These are phyloP conservation scores for Ascochyta rabiei DNA, from an alignment of 2,329 filamentous ascomycete genomes.

Conservation along the genomic window DNA sequence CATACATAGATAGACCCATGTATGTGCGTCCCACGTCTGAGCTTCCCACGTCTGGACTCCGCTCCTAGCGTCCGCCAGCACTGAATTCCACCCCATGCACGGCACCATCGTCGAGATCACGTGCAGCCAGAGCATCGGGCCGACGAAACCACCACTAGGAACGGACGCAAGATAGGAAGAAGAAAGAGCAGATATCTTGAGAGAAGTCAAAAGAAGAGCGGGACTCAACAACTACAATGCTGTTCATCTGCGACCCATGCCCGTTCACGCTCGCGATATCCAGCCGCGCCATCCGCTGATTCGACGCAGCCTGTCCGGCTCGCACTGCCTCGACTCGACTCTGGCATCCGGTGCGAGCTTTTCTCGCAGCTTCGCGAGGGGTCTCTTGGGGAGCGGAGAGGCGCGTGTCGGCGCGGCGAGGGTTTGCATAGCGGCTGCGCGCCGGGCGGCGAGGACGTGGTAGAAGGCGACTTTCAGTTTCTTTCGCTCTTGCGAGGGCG, in stretches of 20 bases:
- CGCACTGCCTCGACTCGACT: not conserved
- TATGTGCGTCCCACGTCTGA: too few species aligned
- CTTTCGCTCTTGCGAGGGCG: not conserved
- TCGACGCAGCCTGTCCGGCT: not conserved
- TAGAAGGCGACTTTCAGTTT: conserved; percentile 15
- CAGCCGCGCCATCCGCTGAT: not conserved
- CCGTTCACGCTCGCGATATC: not conserved
- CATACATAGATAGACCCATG: not conserved
- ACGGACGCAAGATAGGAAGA: not conserved
- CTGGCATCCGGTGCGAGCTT: not conserved
- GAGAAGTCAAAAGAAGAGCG: too few species aligned
- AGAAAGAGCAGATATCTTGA: too few species aligned
- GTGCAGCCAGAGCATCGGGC: not conserved
- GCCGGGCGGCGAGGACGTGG: conserved; percentile 13
- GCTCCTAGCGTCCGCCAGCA: conserved; percentile 9
- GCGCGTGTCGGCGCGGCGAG: not conserved
- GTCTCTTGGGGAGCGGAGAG: not conserved
- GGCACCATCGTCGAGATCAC: not conserved
- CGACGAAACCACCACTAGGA: not conserved
- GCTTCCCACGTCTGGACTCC: not conserved
- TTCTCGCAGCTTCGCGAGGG: not conserved
- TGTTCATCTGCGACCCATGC: too few species aligned
- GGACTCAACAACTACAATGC: too few species aligned
- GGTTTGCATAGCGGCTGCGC: not conserved
- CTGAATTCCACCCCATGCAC: conserved; percentile 5